Base-by-base conservation (phyloP, 1,284 basidiomycete species). In the Ceratobasidium sp. region DNA sequence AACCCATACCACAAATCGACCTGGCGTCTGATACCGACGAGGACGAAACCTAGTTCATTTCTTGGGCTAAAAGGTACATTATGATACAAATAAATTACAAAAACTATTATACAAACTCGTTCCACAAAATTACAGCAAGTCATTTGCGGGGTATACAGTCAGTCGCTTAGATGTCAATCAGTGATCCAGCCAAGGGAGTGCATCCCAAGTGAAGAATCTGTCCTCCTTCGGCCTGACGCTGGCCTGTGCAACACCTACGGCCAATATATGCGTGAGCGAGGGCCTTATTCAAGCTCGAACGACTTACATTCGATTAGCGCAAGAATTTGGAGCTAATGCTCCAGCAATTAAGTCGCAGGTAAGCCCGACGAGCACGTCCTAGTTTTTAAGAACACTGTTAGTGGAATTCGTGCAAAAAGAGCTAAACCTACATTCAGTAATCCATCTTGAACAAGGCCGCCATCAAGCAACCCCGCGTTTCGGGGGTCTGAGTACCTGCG, bases 1-100 rank as follows among this genome's bases (percentile, higher is more conserved):
- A 85, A 82, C 86, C 85, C 38, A 87, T 92, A 81, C 91, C 91
- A 1, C 81, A 84, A 46, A 88, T 90, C 33, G 85, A 90, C 80
- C 81, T 89, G 81, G 87, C 83, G 69, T 90, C 89, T 6, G 89
- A 90, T 80, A 89, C 87, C 15, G 83, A 83, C 42, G 82, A 82
- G 5, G 83, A 84, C 33, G 86, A 86, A 64, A 79, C 82, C 54
- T 84, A 80, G 81, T 61, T 50, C 65, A 6, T 13, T 62, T 17
- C 10, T 6, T 15, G 20, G n/a, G 26, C 4, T 46, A 20, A 69
- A 77, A 77, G 70, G 38, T 73, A 78, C 40, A 42, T 26, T 73
- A 74, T 42, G 42, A 52, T 54, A 54, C 71, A 74, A 15, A n/a
- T 64, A 65, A 74, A 64, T 52, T 65, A 74, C 71, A n/a, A 74